Conservation (phyloP, 163 green algal genomes). For the Scenedesmus sp. region DNA sequence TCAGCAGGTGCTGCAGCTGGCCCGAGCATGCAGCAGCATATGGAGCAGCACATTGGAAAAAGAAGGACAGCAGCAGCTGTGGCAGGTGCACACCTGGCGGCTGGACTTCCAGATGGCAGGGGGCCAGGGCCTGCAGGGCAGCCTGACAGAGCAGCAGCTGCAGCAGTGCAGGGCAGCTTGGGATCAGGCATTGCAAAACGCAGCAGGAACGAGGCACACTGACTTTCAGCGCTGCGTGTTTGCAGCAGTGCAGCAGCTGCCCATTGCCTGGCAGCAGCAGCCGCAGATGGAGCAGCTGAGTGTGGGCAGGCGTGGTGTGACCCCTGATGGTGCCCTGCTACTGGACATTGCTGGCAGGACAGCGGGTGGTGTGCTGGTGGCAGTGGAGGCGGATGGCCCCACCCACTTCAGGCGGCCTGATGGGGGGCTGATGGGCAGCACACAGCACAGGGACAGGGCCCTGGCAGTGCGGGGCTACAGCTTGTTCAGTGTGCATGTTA, state of each 20-base stretch:
- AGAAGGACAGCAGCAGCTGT: not conserved
- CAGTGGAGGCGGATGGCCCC: no score
- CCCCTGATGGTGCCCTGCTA: no score
- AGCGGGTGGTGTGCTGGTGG: no score
- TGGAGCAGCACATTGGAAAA: not conserved
- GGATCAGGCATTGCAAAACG: not conserved
- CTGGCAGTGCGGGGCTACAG: not conserved
- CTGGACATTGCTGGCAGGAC: no score
- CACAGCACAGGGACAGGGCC: not conserved
- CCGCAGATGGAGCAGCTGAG: constrained; percentile 1
- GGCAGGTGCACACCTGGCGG: constrained; percentile 41
- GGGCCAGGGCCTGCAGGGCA: not conserved
- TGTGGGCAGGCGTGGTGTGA: not conserved
- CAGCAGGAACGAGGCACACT: not conserved
- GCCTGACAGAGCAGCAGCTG: constrained; percentile 34
- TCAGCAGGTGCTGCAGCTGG: not conserved
- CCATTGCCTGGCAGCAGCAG: not conserved
- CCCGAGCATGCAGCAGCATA: not conserved
- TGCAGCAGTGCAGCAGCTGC: not conserved
- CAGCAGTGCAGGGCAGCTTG: constrained; percentile 29
- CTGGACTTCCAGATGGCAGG: constrained; percentile 16
- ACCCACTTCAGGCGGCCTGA: not conserved
- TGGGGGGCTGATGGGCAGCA: not conserved
- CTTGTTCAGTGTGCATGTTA: not conserved
- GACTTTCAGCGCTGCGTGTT: constrained; percentile 2